Percentiles rank a stretch among this genome's conserved stretches.
Evolutionary conservation across 768 basidiomycete species (phyloP).

Genomic region (Hericium coralloides): DNA sequence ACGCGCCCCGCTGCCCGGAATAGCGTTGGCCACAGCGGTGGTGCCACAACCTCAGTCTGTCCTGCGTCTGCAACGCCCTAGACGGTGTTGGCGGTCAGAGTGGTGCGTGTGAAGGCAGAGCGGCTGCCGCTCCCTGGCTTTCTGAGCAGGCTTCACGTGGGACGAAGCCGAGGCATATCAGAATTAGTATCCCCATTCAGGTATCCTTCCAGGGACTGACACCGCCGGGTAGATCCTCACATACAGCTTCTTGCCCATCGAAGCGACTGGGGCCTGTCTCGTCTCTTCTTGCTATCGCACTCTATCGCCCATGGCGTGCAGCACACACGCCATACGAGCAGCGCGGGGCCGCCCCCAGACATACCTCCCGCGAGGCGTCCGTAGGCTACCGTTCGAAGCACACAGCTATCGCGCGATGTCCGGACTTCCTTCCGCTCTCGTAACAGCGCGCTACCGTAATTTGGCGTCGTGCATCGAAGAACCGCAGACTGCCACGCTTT

Average conservation of each 20-base stretch:
- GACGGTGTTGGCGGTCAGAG: neutral
- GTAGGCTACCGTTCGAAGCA: neutral
- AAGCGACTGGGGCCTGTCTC: neutral
- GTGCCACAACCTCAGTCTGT: too few relatives aligned
- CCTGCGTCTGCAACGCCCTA: neutral
- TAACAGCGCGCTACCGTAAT: neutral
- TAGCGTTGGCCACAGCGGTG: too few relatives aligned
- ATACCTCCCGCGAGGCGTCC: neutral
- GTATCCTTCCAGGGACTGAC: neutral
- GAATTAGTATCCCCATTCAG: neutral
- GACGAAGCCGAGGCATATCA: neutral
- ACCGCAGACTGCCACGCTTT: neutral
- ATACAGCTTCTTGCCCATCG: neutral
- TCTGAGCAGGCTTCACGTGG: neutral
- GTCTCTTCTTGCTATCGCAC: neutral
- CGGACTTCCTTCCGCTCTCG: neutral
- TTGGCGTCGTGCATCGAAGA: neutral
- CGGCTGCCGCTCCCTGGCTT: neutral
- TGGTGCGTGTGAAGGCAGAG: neutral
- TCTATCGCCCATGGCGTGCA: neutral
- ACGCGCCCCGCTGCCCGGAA: neutral
- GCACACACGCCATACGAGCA: neutral
- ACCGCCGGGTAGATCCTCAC: too few relatives aligned
- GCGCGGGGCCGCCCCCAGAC: neutral
- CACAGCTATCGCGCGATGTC: neutral